phyloP scores from a whole-genome alignment of 768 basidiomycete species.

The Fomitopsis serialis region DNA sequence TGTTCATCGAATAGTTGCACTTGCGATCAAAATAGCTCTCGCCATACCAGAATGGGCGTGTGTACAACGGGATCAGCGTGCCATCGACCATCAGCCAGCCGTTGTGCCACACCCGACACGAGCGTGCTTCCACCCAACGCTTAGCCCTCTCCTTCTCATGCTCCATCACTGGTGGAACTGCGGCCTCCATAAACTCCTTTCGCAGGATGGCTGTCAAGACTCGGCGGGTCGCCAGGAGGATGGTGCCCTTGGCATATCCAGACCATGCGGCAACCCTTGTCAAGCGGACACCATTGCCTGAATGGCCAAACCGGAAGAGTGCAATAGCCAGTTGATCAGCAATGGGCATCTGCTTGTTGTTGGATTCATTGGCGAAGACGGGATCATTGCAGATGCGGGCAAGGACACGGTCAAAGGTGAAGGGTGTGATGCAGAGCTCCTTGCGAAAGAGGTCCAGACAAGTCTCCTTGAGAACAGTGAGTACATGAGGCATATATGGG shows the following conservation, averaged over 20 bases:
- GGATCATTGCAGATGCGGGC: conserved; percentile 14
- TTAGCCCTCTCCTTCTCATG: conserved; percentile 34
- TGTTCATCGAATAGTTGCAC: conserved; percentile 30
- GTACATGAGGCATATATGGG: conserved; percentile 11
- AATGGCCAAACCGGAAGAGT: conserved; percentile 34
- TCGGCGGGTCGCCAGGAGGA: conserved; percentile 20
- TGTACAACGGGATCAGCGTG: conserved; percentile 29
- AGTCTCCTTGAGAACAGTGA: conserved; percentile 15
- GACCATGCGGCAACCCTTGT: conserved; percentile 33
- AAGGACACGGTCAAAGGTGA: conserved; percentile 31
- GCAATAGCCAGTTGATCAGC: conserved; percentile 31
- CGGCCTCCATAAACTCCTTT: conserved; percentile 18
- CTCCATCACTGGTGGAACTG: conserved; percentile 23
- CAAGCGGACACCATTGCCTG: conserved; percentile 31
- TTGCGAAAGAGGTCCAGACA: conserved; percentile 26
- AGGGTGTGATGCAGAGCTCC: conserved; percentile 25
- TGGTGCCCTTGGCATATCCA: conserved; percentile 29
- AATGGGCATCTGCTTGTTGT: conserved; percentile 21
- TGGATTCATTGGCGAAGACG: conserved; percentile 25
- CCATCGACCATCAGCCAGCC: conserved; percentile 36
- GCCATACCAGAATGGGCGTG: conserved; percentile 29
- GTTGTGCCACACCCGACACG: conserved; percentile 29
- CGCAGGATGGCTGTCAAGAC: conserved; percentile 29
- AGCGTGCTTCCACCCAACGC: conserved; percentile 28
- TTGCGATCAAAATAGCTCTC: conserved; percentile 35